Evolutionary conservation across 1,284 basidiomycete species (phyloP), one percentile per base, ranked within the genome.

Genomic region (Erythrobasidium hasegawianum): DNA sequence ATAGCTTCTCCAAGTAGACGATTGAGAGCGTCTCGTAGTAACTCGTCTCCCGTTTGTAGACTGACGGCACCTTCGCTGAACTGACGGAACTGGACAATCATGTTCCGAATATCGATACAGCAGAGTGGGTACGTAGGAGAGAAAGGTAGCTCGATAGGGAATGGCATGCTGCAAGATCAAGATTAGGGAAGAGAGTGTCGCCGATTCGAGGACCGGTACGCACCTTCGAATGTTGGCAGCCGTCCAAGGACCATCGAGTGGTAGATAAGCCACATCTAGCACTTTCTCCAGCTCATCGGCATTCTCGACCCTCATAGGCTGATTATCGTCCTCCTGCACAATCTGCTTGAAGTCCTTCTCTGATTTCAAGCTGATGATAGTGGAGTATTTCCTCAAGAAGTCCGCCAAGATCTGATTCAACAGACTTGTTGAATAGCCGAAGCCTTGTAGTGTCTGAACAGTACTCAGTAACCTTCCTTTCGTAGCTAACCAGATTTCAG

Each of bases 81-180:
- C 41, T 90, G 86, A 77, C 97, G 97, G 80, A 97, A 98, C 74
- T 93, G 91, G 72, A 95, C 89, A 27, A 97, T 90, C 74, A 96
- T 96, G 56, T 83, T 85, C 40, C 93, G 87, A 68, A 98, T 92
- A 86, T 97, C 90, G 81, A 92, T 89, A 76, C 95, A 98, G 75
- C 91, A 96, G 52, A 92, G 81, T 69, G 93, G 91, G 77, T 97
- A 97, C 0, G 90, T 89, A 75, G 91, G 89, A 1, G 94, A 97
- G 87, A 96, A 98, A 0, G 95, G 92, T 59, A 98, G 82, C 16
- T 83, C 83, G 64, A 89, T 81, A 1, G 94, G 93, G 66, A 88
- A 82, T 0, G 83, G 74, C 59, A 81, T 81, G 72, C 91, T 94
- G 68, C n/a, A 41, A 16, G 18, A n/a, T n/a, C n/a, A n/a, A n/a